These are phyloP conservation scores for Verticillium klebahnii DNA, from an alignment of 2,329 filamentous ascomycete species.

Conservation along the genomic window DNA sequence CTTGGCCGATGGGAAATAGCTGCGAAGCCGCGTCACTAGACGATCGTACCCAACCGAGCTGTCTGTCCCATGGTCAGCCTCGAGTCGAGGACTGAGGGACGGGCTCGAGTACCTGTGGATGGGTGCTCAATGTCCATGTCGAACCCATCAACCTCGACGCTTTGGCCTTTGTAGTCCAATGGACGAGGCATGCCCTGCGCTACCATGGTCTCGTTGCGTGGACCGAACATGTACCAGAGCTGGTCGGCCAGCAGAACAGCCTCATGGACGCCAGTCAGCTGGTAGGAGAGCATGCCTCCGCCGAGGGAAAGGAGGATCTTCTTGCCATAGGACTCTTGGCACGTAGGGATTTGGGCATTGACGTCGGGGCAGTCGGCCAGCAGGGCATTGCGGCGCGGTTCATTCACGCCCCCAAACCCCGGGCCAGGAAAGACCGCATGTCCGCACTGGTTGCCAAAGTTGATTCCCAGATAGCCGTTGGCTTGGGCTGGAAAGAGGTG, in stretches of 20 bases:
- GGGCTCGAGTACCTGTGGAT: slow-evolving; percentile 10
- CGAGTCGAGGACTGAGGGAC: background rate
- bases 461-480: slow-evolving; percentile 34
- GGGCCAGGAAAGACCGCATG: slow-evolving; percentile 22
- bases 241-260: slow-evolving; percentile 29
- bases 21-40: slow-evolving; percentile 18
- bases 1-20: slow-evolving; percentile 15
- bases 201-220: slow-evolving; percentile 24
- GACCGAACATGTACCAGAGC: slow-evolving; percentile 36
- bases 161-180: slow-evolving; percentile 10
- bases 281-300: slow-evolving; percentile 27
- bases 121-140: slow-evolving; percentile 27
- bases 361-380: slow-evolving; percentile 27
- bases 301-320: slow-evolving; percentile 37
- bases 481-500: slow-evolving; percentile 34
- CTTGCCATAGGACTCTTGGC: slow-evolving; percentile 30
- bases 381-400: slow-evolving; percentile 24
- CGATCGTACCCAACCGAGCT: slow-evolving; percentile 23
- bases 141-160: slow-evolving; percentile 26
- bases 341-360: slow-evolving; percentile 30
- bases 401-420: slow-evolving; percentile 24
- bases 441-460: slow-evolving; percentile 37
- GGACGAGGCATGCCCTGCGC: slow-evolving; percentile 17
- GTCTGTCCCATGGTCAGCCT: slow-evolving; percentile 11
- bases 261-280: slow-evolving; percentile 28